Conservation (phyloP, 2,329 filamentous ascomycete species). For the Anthostomella pinea region DNA sequence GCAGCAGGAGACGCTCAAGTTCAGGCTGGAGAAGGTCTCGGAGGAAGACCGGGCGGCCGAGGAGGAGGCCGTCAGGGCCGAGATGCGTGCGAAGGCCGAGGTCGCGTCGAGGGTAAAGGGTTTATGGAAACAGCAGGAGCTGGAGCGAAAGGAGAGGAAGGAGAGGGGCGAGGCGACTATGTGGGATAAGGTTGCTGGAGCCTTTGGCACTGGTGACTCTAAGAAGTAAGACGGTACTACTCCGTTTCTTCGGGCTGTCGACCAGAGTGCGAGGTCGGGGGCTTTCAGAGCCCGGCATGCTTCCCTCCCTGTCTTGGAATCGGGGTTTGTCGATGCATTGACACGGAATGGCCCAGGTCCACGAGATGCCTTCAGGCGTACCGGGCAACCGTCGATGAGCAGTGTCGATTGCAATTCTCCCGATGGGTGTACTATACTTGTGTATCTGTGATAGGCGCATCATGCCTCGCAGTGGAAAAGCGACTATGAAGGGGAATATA, state of each 20-base stretch:
- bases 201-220: conserved; percentile 21
- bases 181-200: conserved; percentile 38
- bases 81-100: conserved; percentile 58
- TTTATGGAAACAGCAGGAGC: conserved; percentile 54
- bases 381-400: too few relatives aligned
- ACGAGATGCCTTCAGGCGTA: too few relatives aligned
- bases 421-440: too few relatives aligned
- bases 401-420: too few relatives aligned
- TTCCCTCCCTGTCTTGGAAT: too few relatives aligned
- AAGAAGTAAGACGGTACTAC: conserved; percentile 17
- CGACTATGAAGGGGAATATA: too few relatives aligned
- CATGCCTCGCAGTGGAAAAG: too few relatives aligned
- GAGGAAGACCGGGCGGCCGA: conserved; percentile 60
- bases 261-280: background rate
- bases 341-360: too few relatives aligned
- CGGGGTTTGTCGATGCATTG: too few relatives aligned
- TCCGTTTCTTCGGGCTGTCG: too few relatives aligned
- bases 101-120: conserved; percentile 55
- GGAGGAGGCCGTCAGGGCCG: conserved; percentile 61
- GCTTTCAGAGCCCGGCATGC: too few relatives aligned
- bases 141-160: conserved; percentile 53
- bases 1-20: conserved; percentile 50
- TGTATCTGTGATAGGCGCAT: too few relatives aligned
- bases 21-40: conserved; percentile 55
- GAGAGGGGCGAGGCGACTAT: conserved; percentile 51